A percentile compares a stretch with the other conserved stretches of the same genome.
phyloP scores from a whole-genome alignment of 2,329 filamentous ascomycete genomes.

The Cryphonectria japonica region DNA sequence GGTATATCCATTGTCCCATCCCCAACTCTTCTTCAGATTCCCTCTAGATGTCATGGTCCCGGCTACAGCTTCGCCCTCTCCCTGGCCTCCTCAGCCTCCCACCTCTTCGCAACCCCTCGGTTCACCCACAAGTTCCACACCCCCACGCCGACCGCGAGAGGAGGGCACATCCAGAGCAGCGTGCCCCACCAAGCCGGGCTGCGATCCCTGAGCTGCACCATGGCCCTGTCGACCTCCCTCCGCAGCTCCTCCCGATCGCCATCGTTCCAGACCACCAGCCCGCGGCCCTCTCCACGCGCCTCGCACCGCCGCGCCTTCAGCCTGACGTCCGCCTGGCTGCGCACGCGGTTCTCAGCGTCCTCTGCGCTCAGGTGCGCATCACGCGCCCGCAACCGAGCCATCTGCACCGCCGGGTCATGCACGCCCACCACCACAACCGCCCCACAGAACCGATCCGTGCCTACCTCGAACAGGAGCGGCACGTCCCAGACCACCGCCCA shows the following conservation, averaged over 20 bases:
- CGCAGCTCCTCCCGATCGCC: conserved; percentile 71
- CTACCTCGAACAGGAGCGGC: conserved; percentile 87
- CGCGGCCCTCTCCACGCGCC: conserved; percentile 64
- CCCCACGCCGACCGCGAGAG: conserved; percentile 70
- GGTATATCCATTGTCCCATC: no score
- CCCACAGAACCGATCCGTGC: conserved; percentile 83
- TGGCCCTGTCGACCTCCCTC: conserved; percentile 66
- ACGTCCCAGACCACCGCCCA: conserved; percentile 95
- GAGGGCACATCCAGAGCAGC: conserved; percentile 70
- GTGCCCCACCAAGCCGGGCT: conserved; percentile 88
- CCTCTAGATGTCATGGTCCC: background rate
- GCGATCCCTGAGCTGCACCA: conserved; percentile 61
- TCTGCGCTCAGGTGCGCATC: conserved; percentile 80
- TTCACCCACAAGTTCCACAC: conserved; percentile 76
- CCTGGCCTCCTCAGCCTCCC: conserved; percentile 64
- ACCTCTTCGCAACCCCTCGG: conserved; percentile 68
- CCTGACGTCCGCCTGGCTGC: conserved; percentile 83
- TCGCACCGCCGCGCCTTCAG: conserved; percentile 79
- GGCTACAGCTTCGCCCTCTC: conserved; percentile 48
- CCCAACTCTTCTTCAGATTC: no score
- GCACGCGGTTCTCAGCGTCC: conserved; percentile 85
- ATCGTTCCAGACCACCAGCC: conserved; percentile 92
- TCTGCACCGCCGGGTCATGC: conserved; percentile 77
- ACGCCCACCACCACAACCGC: conserved; percentile 88
- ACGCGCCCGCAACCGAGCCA: conserved; percentile 73